Percentiles rank a stretch among this genome's conserved stretches.
These are phyloP conservation scores for Cubamyces sp. DNA, from an alignment of 768 basidiomycete genomes.

Conservation along the genomic window DNA sequence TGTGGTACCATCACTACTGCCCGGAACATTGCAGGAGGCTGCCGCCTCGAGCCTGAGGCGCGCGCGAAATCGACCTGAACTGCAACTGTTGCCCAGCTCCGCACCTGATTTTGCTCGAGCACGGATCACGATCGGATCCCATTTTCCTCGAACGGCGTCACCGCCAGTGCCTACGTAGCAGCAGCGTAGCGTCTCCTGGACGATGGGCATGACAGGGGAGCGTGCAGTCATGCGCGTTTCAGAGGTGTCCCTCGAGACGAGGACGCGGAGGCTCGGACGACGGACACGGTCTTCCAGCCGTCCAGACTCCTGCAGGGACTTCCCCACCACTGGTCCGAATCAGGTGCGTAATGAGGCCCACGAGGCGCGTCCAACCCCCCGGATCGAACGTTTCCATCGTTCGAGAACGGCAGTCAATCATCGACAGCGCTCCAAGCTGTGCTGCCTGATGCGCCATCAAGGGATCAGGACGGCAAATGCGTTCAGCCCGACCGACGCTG, in stretches of 20 bases:
- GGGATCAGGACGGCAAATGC: not conserved
- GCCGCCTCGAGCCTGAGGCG: too few species aligned
- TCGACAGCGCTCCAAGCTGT: slow-evolving; percentile 10
- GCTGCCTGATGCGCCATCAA: slow-evolving; percentile 22
- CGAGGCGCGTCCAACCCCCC: not conserved
- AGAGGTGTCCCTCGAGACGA: too few species aligned
- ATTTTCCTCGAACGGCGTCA: not conserved
- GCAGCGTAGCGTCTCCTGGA: not conserved
- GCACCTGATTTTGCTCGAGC: too few species aligned
- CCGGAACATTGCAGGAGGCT: too few species aligned
- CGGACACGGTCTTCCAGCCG: too few species aligned
- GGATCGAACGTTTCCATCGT: not conserved
- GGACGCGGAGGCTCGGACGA: too few species aligned
- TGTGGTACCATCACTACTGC: too few species aligned
- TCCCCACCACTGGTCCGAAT: too few species aligned
- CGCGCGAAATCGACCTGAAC: too few species aligned
- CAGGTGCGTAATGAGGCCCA: not conserved
- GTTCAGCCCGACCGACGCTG: not conserved
- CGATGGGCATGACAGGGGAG: not conserved
- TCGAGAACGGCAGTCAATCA: not conserved
- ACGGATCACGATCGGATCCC: slow-evolving; percentile 1
- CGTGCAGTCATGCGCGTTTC: too few species aligned
- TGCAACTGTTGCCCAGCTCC: too few species aligned
- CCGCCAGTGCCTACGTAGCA: not conserved
- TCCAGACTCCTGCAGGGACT: too few species aligned